Base-by-base conservation (phyloP, 1,139 yeast genomes). In the Protomyces arabidopsidicola region DNA sequence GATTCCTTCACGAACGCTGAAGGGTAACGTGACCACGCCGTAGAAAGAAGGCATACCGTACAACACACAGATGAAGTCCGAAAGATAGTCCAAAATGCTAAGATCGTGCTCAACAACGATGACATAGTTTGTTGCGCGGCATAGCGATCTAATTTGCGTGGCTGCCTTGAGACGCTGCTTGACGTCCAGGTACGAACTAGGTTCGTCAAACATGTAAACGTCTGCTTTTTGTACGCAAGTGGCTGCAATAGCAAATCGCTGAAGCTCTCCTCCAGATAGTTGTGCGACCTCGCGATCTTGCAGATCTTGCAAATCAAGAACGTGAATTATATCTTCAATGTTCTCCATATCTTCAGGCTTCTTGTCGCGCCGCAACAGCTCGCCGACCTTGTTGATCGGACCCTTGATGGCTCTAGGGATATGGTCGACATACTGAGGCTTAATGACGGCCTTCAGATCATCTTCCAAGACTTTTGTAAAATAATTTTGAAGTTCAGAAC, bases 151-250 rank as follows among this genome's bases (percentile, higher is more conserved):
- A 72, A 93, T 93, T 73, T 90, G 85, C 76, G 85, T 86, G 66
- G 98, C 98, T 65, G 98, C 98, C 74, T 95, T 88, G 76, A 93
- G 84, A 84, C 98, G 93, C 79, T 93, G 98, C 79, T 93, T 93
- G 69, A 93, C 98, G 82, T 93, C 98, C 76, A 93, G 81, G 78
- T 93, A 93, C 14, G 98, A 93, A 34, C 98, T 91, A 60, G 98
- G 98, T 80, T 93, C 98, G 79, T 93, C 98, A 76, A 93, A 93
- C 98, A 93, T 93, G 78, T 93, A 65, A 57, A 93, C 98, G 72
- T 90, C 89, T 65, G 98, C 98, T 45, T 80, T 81, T 78, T 93
- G 98, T 56, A 91, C 91, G 81, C 97, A 90, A 20, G 98, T 88
- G 90, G 93, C 86, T 72, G 95, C 98, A 75, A 93, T 87, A 57